Evolutionary conservation across 306 rosid genomes (phyloP).

Genomic region (Senna tora): DNA sequence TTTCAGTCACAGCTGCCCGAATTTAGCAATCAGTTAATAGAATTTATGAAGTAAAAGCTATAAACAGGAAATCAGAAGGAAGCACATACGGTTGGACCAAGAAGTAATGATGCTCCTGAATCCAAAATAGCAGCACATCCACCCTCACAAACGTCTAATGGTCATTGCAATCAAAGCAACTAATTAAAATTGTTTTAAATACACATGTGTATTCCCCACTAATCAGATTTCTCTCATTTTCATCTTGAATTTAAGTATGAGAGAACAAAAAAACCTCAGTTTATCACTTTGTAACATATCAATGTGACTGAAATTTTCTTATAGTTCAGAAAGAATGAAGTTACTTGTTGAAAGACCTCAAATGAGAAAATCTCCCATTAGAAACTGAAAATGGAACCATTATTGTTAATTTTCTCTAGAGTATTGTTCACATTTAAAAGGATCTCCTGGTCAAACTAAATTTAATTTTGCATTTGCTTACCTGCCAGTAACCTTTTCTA

Average conservation of each 20-base stretch:
- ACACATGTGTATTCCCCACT: too few relatives aligned
- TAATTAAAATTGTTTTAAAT: too few relatives aligned
- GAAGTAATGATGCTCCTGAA: constrained; percentile 94
- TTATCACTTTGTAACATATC: too few relatives aligned
- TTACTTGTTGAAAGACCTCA: constrained; percentile 82
- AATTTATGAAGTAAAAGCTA: background rate
- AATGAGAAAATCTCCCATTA: constrained; percentile 76
- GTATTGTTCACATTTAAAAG: constrained; percentile 8
- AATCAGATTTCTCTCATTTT: too few relatives aligned
- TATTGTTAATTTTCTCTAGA: too few relatives aligned
- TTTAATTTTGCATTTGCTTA: constrained; percentile 29
- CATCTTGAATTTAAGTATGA: too few relatives aligned
- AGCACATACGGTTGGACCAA: constrained; percentile 81
- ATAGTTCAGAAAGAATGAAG: too few relatives aligned
- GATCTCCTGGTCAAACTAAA: constrained; percentile 10
- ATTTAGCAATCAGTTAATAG: constrained; percentile 16
- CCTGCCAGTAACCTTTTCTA: constrained; percentile 91
- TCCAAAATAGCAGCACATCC: constrained; percentile 90
- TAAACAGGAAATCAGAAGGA: constrained; percentile 22
- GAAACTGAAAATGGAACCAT: too few relatives aligned
- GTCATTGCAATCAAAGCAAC: too few relatives aligned
- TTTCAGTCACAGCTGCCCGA: constrained; percentile 71
- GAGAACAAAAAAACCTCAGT: too few relatives aligned
- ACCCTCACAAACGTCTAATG: constrained; percentile 66
- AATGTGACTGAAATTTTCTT: too few relatives aligned